A percentile compares a stretch with the other conserved stretches of the same genome.
Evolutionary conservation across 805 yeast species (phyloP).

Genomic region (Candida taoyuanica): DNA sequence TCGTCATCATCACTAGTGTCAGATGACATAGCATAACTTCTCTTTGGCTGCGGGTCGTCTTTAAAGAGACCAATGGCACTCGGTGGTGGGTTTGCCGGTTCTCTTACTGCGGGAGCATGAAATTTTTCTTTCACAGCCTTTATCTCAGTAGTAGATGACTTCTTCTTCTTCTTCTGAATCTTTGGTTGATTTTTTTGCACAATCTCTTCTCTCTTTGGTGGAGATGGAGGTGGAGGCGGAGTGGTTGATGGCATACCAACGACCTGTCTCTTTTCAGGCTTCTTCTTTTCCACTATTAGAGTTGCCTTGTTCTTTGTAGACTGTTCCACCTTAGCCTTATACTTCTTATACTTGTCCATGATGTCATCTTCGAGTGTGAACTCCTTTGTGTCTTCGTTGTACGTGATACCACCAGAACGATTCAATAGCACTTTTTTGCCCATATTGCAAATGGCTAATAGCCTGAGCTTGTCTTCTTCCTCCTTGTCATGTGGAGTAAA

Average conservation of each 20-base stretch:
- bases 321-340: conserved; percentile 3
- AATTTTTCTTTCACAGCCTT: not conserved
- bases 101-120: conserved; percentile 7
- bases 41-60: not conserved
- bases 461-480: conserved; percentile 31
- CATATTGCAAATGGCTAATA: conserved; percentile 31
- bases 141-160: not conserved
- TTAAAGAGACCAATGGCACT: conserved; percentile 1
- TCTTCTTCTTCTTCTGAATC: not conserved
- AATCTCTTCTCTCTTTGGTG: too few species aligned
- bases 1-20: not conserved
- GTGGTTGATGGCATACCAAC: not conserved
- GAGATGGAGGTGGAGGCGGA: too few species aligned
- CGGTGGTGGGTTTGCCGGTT: conserved; percentile 6
- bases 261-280: not conserved
- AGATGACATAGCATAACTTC: too few species aligned
- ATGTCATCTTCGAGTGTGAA: conserved; percentile 17
- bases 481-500: conserved; percentile 25
- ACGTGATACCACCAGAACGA: conserved; percentile 29
- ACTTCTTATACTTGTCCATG: conserved; percentile 4
- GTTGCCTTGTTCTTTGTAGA: conserved; percentile 1
- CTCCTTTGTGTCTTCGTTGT: conserved; percentile 14
- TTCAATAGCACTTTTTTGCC: conserved; percentile 27
- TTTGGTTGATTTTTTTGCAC: not conserved
- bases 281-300: not conserved